Conservation (phyloP, 768 basidiomycete species). For the Punctularia strigosozonata region DNA sequence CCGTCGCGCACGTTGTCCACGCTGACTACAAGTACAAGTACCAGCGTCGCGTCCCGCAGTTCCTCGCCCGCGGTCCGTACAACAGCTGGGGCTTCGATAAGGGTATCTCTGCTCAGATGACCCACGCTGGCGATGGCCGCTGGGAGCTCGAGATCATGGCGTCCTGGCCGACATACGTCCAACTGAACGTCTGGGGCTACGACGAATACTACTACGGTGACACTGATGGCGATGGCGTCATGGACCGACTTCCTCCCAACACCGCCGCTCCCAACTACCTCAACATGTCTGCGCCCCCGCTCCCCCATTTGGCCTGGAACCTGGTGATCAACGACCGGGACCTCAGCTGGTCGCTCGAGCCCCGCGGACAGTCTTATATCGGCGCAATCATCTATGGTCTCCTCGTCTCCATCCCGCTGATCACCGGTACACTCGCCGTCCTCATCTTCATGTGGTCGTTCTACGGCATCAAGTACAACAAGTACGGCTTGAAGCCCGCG, state of each 20-base stretch:
- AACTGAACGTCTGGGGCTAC: slow-evolving; percentile 84
- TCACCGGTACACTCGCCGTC: slow-evolving; percentile 78
- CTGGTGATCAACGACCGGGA: slow-evolving; percentile 68
- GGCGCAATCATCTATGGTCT: slow-evolving; percentile 85
- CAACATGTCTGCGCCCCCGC: slow-evolving; percentile 85
- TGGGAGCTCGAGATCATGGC: slow-evolving; percentile 91
- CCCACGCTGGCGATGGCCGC: slow-evolving; percentile 43
- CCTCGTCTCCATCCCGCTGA: slow-evolving; percentile 66
- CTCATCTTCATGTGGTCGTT: slow-evolving; percentile 90
- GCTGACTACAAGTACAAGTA: slow-evolving; percentile 56
- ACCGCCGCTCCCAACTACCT: slow-evolving; percentile 75
- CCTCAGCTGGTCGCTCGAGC: slow-evolving; percentile 67
- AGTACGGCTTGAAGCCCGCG: slow-evolving; percentile 73
- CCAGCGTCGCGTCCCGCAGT: slow-evolving; percentile 72
- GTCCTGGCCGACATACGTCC: slow-evolving; percentile 80
- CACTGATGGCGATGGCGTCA: slow-evolving; percentile 71
- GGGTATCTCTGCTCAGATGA: slow-evolving; percentile 65
- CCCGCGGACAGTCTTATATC: slow-evolving; percentile 70
- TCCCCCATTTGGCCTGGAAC: slow-evolving; percentile 82
- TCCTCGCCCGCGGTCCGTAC: slow-evolving; percentile 81
- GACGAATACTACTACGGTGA: slow-evolving; percentile 94
- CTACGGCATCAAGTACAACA: slow-evolving; percentile 92
- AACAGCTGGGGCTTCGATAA: slow-evolving; percentile 89
- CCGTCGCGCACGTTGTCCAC: slow-evolving; percentile 59
- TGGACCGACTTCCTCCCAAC: slow-evolving; percentile 89